Conservation (phyloP, 106 monocot genomes). For the Amphibolis antarctica region DNA sequence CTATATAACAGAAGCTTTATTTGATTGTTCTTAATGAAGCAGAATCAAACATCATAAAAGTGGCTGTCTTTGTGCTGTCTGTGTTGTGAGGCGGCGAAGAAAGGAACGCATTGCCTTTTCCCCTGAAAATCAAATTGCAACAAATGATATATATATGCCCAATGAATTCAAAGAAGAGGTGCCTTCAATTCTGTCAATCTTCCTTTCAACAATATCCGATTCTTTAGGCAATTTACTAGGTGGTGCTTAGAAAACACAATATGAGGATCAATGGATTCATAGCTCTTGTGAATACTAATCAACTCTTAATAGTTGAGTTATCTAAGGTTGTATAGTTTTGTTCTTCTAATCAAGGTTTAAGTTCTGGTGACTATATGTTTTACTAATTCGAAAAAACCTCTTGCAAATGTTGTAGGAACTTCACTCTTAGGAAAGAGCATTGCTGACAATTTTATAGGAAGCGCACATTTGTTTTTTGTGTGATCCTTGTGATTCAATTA, state of each 20-base stretch:
- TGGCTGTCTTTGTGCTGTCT: slow-evolving; percentile 86
- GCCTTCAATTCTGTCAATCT: not conserved
- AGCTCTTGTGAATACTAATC: too few relatives aligned
- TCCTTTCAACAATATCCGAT: not conserved
- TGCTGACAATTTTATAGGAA: too few relatives aligned
- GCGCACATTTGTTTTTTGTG: too few relatives aligned
- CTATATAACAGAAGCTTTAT: not conserved
- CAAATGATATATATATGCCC: slow-evolving; percentile 14
- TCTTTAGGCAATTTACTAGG: too few relatives aligned
- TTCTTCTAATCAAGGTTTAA: too few relatives aligned
- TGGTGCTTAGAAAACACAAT: not conserved
- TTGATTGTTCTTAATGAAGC: slow-evolving; percentile 11
- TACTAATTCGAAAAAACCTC: too few relatives aligned
- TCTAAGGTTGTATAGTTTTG: too few relatives aligned
- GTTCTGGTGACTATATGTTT: too few relatives aligned
- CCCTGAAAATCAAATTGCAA: slow-evolving; percentile 18
- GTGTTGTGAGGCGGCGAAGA: slow-evolving; percentile 63
- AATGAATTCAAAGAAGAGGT: slow-evolving; percentile 26
- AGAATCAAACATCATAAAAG: slow-evolving; percentile 81
- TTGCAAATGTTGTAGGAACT: too few relatives aligned
- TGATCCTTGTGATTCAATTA: too few relatives aligned
- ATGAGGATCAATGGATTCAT: not conserved
- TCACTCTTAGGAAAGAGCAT: too few relatives aligned
- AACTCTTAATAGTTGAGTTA: too few relatives aligned
- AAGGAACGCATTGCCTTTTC: slow-evolving; percentile 30